These are phyloP conservation scores for Nitzschia putrida DNA, from an alignment of 108 stramenopile species.

Conservation along the genomic window DNA sequence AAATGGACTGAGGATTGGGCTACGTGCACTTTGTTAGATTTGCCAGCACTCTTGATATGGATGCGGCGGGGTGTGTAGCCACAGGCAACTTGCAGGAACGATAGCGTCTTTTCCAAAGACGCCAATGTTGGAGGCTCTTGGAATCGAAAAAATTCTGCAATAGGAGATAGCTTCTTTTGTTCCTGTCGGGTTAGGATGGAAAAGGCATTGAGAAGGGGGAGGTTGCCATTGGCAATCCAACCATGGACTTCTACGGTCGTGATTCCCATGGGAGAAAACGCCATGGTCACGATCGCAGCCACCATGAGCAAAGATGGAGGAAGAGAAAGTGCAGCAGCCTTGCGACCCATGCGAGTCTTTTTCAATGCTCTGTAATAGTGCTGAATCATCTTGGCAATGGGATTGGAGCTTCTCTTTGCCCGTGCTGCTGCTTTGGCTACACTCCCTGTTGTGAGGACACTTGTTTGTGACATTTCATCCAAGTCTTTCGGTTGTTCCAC, in stretches of 20 bases:
- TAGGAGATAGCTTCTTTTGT: conserved; percentile 32
- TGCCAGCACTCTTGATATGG: neutral
- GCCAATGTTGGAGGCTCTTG: conserved; percentile 9
- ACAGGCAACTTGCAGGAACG: conserved; percentile 21
- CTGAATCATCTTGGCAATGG: conserved; percentile 4
- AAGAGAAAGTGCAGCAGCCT: conserved; percentile 52
- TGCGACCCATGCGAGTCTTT: conserved; percentile 29
- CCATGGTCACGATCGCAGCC: conserved; percentile 55
- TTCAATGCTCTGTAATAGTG: conserved; percentile 16
- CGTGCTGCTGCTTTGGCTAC: too few species aligned
- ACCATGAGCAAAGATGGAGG: conserved; percentile 53
- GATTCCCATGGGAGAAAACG: conserved; percentile 51
- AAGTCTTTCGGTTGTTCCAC: too few species aligned
- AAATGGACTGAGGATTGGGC: neutral
- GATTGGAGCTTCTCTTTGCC: neutral
- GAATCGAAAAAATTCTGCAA: conserved; percentile 43
- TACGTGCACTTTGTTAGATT: neutral
- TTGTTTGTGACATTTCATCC: too few species aligned
- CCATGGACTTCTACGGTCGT: conserved; percentile 42
- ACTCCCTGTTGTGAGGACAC: too few species aligned
- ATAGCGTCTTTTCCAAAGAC: neutral
- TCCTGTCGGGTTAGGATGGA: conserved; percentile 37
- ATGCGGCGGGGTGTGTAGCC: conserved; percentile 19
- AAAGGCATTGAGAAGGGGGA: conserved; percentile 63
- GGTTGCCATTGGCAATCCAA: conserved; percentile 60